These are phyloP conservation scores for Pseudocercospora fuligena DNA, from an alignment of 2,329 filamentous ascomycete species.

Conservation along the genomic window DNA sequence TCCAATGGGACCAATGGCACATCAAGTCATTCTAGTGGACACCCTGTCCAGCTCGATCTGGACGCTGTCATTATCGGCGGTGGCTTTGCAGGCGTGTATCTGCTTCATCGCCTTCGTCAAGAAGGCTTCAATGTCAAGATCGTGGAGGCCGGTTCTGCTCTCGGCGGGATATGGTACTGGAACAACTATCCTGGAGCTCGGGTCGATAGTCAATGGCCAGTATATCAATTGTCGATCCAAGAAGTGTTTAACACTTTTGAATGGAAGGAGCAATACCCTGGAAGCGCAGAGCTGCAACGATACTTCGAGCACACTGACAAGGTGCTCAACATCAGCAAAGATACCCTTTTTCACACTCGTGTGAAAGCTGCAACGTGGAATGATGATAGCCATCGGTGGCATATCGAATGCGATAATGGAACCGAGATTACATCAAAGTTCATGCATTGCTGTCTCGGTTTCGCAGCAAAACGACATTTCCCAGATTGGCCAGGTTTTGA, in stretches of 20 bases:
- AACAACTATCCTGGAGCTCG: conserved; percentile 49
- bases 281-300: conserved; percentile 51
- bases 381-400: conserved; percentile 54
- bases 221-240: conserved; percentile 54
- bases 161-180: conserved; percentile 48
- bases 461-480: conserved; percentile 18
- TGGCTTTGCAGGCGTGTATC: conserved; percentile 48
- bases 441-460: conserved; percentile 22
- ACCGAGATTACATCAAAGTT: conserved; percentile 24
- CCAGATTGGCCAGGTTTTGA: conserved; percentile 24
- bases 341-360: conserved; percentile 61
- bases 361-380: conserved; percentile 60
- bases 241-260: conserved; percentile 58
- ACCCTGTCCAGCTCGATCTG: conserved; percentile 11
- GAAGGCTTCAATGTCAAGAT: conserved; percentile 41
- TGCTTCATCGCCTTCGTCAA: conserved; percentile 42
- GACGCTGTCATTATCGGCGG: conserved; percentile 43
- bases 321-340: conserved; percentile 60
- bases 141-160: conserved; percentile 41
- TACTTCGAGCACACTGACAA: conserved; percentile 68
- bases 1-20: not conserved
- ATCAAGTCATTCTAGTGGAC: not conserved
- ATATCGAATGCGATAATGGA: conserved; percentile 57
- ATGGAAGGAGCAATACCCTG: conserved; percentile 47
- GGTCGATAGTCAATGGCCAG: conserved; percentile 52